Percentiles rank a stretch among this genome's conserved stretches.
These are phyloP conservation scores for Paramecium pentaurelia DNA, from an alignment of 73 alveolate species.

Conservation along the genomic window DNA sequence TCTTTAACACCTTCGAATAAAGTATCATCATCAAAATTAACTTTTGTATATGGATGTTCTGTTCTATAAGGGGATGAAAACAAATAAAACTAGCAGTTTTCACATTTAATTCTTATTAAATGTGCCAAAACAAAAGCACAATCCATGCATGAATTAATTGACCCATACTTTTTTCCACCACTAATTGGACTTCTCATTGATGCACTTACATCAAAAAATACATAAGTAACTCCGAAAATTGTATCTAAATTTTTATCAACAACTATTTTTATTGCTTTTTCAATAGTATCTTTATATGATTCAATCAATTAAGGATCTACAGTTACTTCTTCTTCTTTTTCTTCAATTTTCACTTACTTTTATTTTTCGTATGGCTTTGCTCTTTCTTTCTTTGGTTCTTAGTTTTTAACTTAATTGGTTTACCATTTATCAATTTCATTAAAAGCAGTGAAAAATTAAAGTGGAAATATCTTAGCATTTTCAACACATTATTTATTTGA, in stretches of 20 bases:
- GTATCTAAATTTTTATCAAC: constrained; percentile 40
- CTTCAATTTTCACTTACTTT: neutral
- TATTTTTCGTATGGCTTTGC: neutral
- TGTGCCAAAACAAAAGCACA: constrained; percentile 11
- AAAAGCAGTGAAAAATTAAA: neutral
- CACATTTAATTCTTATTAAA: neutral
- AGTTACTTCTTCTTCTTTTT: neutral
- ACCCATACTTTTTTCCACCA: constrained; percentile 53
- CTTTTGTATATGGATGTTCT: neutral
- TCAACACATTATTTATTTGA: neutral
- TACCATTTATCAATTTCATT: constrained; percentile 34
- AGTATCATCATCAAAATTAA: neutral
- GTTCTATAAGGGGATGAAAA: neutral
- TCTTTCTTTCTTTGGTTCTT: neutral
- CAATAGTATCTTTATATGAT: constrained; percentile 14
- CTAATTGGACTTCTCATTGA: constrained; percentile 45
- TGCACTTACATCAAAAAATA: neutral
- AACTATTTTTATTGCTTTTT: constrained; percentile 45
- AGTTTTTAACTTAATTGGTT: too few species aligned
- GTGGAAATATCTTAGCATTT: constrained; percentile 41
- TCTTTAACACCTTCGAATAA: neutral
- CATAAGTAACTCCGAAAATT: neutral
- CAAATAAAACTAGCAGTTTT: neutral
- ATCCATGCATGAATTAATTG: neutral
- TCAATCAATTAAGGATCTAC: neutral